Conservation (phyloP, 2,329 filamentous ascomycete species). For the Mycosphaerella sp. region DNA sequence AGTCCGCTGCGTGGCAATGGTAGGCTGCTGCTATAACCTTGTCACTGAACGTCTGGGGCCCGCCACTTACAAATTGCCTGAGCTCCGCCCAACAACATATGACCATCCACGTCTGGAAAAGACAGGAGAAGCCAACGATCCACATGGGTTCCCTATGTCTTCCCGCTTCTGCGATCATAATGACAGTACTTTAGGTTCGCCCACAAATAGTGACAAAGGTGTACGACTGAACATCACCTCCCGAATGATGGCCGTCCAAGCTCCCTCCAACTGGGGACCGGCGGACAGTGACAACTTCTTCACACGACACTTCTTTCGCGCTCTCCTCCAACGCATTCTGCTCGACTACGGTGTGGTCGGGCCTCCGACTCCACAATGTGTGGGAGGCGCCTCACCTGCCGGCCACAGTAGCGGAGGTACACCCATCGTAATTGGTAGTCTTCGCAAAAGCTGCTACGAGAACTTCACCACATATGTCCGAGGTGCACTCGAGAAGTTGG, state of each 20-base stretch:
- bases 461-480: slow-evolving; percentile 72
- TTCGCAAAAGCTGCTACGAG: slow-evolving; percentile 72
- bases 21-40: slow-evolving; percentile 97
- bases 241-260: slow-evolving; percentile 96
- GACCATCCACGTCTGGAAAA: slow-evolving; percentile 59
- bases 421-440: slow-evolving; percentile 78
- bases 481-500: slow-evolving; percentile 71
- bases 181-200: slow-evolving; percentile 11
- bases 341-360: slow-evolving; percentile 73
- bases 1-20: slow-evolving; percentile 86
- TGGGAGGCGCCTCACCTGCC: slow-evolving; percentile 31
- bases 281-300: slow-evolving; percentile 83
- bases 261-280: slow-evolving; percentile 82
- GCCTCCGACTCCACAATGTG: slow-evolving; percentile 39
- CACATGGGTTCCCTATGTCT: slow-evolving; percentile 92
- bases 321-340: slow-evolving; percentile 85
- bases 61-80: slow-evolving; percentile 76
- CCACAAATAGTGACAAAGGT: slow-evolving; percentile 44
- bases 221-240: slow-evolving; percentile 91
- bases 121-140: slow-evolving; percentile 69
- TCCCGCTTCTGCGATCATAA: slow-evolving; percentile 53
- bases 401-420: slow-evolving; percentile 45
- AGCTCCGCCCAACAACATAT: slow-evolving; percentile 54
- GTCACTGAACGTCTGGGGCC: slow-evolving; percentile 84
- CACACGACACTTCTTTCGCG: slow-evolving; percentile 85